Conservation (phyloP, 2,329 filamentous ascomycete species). For the Verticillium klebahnii region DNA sequence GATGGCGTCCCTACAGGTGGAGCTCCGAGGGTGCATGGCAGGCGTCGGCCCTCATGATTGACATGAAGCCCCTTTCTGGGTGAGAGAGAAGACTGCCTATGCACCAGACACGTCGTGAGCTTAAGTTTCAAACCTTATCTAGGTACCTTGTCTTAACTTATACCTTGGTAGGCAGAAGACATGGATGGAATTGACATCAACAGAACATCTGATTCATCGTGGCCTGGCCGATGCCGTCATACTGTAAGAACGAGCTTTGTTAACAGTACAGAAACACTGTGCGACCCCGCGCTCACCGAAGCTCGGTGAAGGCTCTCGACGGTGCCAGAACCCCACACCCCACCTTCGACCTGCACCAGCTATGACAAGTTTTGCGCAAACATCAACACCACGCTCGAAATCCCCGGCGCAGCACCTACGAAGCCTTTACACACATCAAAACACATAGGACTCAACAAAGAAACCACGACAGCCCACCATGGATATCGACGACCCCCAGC, state of each 20-base stretch:
- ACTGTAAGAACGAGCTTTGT: not conserved
- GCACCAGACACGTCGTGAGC: too few relatives aligned
- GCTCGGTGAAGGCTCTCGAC: conserved; percentile 2
- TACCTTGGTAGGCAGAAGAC: too few relatives aligned
- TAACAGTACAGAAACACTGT: not conserved
- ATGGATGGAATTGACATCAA: too few relatives aligned
- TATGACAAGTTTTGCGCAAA: not conserved
- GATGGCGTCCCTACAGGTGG: too few relatives aligned
- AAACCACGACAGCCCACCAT: conserved; percentile 16
- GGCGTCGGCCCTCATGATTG: too few relatives aligned
- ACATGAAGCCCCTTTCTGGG: too few relatives aligned
- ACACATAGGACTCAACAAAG: not conserved
- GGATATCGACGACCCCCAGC: conserved; percentile 31
- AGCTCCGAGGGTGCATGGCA: too few relatives aligned
- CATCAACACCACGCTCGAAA: not conserved
- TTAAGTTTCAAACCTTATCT: too few relatives aligned
- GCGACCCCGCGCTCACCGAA: conserved; percentile 1
- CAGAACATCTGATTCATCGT: too few relatives aligned
- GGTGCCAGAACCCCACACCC: conserved; percentile 1
- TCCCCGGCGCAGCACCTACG: not conserved
- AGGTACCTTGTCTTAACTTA: too few relatives aligned
- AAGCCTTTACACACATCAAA: not conserved
- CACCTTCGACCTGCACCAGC: not conserved
- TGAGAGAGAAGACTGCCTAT: too few relatives aligned
- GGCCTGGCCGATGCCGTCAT: not conserved